Evolutionary conservation across 352 stramenopile genomes (phyloP), one percentile per base, ranked within the genome.

Genomic region (Phytophthora cajani): DNA sequence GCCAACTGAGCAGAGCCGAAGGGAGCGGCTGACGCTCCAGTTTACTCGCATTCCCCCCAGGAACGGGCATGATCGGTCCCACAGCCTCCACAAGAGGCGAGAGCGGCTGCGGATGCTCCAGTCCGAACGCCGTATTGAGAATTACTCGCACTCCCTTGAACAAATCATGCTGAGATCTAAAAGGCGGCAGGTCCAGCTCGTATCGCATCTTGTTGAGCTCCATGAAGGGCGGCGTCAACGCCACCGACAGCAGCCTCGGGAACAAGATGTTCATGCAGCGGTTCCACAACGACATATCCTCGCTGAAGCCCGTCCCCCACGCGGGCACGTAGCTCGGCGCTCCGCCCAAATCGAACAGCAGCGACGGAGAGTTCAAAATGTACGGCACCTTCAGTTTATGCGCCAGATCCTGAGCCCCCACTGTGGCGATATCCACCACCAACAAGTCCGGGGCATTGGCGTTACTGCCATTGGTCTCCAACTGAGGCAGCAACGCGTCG

Each of bases 261-360:
- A 95, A 97, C n/a, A 97, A 51, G 59, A 95, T 84, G 71, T 97
- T 97, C 77, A 97, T 91, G 67, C 88, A 97, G 19, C 90, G 87
- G 59, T 96, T 88, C 88, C 88, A 93, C 33, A 97, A 80, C 62
- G 86, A 93, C 90, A 96, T 97, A 46, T 87, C 77, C 38, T 84
- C 74, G 42, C 79, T 85, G 64, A 93, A 96, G 14, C 90, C 90
- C 0, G 90, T 94, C 5, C 90, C 90, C 88, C 89, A 97, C 11
- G 87, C 89, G 1, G 90, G 90, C 10, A 96, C 74, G 71, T 97
- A 95, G 57, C 82, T 91, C 6, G 88, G 88, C 1, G 80, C 72
- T 65, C 74, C 72, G 40, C 86, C 86, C 0, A 97, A 62, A 67
- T 95, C 84, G 67, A 97, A 96, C 49, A 95, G 74, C 36, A 96